Conservation (phyloP, 768 basidiomycete species). For the Russula dissimulans region DNA sequence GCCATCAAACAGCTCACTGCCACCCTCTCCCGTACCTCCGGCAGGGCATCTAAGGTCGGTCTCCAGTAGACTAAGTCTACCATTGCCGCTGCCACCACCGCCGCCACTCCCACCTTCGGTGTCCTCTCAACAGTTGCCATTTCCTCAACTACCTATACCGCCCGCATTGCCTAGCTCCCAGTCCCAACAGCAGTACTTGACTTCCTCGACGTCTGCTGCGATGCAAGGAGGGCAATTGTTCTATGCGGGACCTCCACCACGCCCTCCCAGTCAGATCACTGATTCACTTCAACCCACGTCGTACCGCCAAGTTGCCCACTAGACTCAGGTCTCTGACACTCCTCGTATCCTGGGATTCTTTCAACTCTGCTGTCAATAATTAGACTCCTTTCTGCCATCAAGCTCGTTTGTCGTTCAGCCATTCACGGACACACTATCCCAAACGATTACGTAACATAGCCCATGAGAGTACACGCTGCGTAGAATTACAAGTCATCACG, state of each 20-base stretch:
- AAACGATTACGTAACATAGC: constrained; percentile 5
- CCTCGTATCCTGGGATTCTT: neutral
- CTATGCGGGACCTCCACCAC: constrained; percentile 25
- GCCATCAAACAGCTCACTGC: constrained; percentile 19
- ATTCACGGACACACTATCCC: constrained; percentile 3
- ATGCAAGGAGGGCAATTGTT: constrained; percentile 20
- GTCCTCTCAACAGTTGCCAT: constrained; percentile 26
- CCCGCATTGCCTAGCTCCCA: constrained; percentile 12
- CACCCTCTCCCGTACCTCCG: constrained; percentile 9
- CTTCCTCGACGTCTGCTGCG: constrained; percentile 22
- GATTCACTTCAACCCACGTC: constrained; percentile 7
- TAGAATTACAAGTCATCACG: constrained; percentile 11
- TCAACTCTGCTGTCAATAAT: neutral
- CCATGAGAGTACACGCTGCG: constrained; percentile 7
- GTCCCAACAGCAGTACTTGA: constrained; percentile 17
- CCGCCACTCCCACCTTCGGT: constrained; percentile 28
- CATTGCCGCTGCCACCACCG: constrained; percentile 29
- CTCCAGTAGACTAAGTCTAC: constrained; percentile 41
- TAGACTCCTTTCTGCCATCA: neutral
- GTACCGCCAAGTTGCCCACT: constrained; percentile 17
- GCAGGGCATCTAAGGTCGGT: constrained; percentile 19
- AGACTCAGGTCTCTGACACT: neutral
- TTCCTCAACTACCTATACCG: constrained; percentile 17
- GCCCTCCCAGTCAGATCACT: constrained; percentile 21
- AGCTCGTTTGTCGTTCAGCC: constrained; percentile 1